Percentiles rank a stretch among this genome's conserved stretches.
Evolutionary conservation across 192 early-diverging fungal species (phyloP).

Genomic region (Mortierella antarctica): DNA sequence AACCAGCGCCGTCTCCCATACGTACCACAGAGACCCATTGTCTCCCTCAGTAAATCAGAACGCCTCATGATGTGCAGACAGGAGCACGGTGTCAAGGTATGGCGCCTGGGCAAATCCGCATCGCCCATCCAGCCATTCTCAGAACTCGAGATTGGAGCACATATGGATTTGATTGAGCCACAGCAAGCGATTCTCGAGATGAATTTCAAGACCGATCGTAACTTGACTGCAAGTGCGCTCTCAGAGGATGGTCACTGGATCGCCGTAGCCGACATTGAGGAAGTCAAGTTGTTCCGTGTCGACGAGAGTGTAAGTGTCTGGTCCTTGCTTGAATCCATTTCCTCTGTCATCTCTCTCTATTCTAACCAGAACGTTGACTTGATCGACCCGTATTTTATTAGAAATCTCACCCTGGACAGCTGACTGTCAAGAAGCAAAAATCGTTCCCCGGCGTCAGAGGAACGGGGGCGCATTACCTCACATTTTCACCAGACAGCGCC

Average conservation of each 20-base stretch:
- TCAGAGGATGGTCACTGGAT: constrained; percentile 88
- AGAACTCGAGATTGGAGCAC: constrained; percentile 51
- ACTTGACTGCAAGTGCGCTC: constrained; percentile 77
- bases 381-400: neutral
- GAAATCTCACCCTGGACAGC: constrained; percentile 50
- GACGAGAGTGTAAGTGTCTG: constrained; percentile 56
- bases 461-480: constrained; percentile 73
- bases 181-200: constrained; percentile 80
- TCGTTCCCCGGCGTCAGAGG: constrained; percentile 51
- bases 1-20: constrained; percentile 72
- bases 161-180: constrained; percentile 66
- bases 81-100: constrained; percentile 80
- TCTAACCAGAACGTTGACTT: neutral
- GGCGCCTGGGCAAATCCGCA: constrained; percentile 78
- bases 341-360: neutral
- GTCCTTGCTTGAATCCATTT: neutral
- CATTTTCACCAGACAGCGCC: constrained; percentile 83
- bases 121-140: constrained; percentile 41
- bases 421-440: constrained; percentile 60
- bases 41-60: constrained; percentile 70
- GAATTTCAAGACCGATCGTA: constrained; percentile 76
- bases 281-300: constrained; percentile 72
- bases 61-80: constrained; percentile 71
- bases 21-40: constrained; percentile 69
- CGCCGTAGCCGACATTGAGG: constrained; percentile 82